A percentile compares a stretch with the other conserved stretches of the same genome.
phyloP scores from a whole-genome alignment of 2,329 filamentous ascomycete species.

The Fusarium nurragi region DNA sequence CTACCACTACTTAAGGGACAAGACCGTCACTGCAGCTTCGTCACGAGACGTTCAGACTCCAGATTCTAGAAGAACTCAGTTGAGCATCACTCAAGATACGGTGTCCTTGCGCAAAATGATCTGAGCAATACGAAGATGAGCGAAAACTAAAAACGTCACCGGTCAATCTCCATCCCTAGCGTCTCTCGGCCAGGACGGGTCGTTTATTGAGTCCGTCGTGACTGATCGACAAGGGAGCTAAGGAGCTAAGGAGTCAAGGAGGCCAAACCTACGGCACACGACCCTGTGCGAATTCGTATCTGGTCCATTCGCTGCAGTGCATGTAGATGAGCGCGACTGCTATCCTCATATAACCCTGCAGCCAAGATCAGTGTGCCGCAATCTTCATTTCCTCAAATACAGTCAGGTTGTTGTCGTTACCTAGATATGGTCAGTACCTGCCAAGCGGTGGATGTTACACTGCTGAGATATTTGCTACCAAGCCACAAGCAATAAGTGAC shows the following conservation, averaged over 20 bases:
- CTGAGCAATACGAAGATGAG: constrained; percentile 5
- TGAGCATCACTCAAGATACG: background rate
- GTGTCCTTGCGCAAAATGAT: background rate
- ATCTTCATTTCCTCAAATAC: constrained; percentile 20
- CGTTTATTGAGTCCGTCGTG: constrained; percentile 3
- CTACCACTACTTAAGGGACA: constrained; percentile 20
- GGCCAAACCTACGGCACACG: constrained; percentile 3
- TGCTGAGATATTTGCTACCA: no score
- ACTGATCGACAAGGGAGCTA: constrained; percentile 5
- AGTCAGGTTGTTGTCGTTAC: background rate
- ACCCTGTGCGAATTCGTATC: constrained; percentile 26
- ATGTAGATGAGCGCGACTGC: background rate
- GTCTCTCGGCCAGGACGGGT: constrained; percentile 22
- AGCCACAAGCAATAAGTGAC: background rate
- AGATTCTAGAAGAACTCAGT: background rate
- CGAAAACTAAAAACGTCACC: constrained; percentile 23
- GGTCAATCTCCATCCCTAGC: constrained; percentile 2
- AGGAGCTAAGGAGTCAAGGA: background rate
- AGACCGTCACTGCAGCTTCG: constrained; percentile 24
- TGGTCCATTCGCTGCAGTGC: background rate
- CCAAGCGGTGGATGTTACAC: background rate
- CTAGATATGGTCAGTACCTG: background rate
- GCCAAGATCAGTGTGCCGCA: constrained; percentile 16
- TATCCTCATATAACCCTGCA: background rate
- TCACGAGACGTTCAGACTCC: constrained; percentile 4